Evolutionary conservation across 2,329 filamentous ascomycete species (phyloP).

Genomic region (Beauveria rudraprayagi): DNA sequence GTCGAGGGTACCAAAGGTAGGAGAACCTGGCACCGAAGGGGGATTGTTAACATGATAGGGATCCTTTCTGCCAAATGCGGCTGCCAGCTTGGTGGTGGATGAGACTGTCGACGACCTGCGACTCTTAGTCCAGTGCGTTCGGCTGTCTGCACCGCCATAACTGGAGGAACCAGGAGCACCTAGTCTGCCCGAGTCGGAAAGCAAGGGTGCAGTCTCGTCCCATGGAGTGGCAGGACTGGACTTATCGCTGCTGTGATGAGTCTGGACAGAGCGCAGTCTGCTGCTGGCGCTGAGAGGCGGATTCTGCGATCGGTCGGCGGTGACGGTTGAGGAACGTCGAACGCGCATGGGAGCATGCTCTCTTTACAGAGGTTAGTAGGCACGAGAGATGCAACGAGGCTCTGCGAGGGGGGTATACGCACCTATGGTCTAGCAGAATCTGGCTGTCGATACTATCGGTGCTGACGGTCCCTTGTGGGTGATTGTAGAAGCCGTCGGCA

Average conservation of each 20-base stretch:
- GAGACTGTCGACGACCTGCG: conserved; percentile 44
- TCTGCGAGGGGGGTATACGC: conserved; percentile 17
- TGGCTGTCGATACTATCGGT: conserved; percentile 85
- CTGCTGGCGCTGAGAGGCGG: conserved; percentile 24
- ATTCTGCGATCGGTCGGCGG: conserved; percentile 27
- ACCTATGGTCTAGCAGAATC: conserved; percentile 79
- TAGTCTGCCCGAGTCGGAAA: conserved; percentile 31
- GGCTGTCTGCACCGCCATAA: conserved; percentile 37
- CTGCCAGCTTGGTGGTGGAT: conserved; percentile 36
- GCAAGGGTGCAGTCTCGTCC: conserved; percentile 48
- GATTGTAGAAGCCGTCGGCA: conserved; percentile 40
- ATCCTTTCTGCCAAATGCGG: conserved; percentile 29
- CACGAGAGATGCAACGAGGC: background rate
- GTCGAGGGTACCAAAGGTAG: conserved; percentile 40
- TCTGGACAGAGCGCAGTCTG: conserved; percentile 28
- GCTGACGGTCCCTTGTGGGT: conserved; percentile 56
- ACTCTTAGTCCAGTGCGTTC: conserved; percentile 27
- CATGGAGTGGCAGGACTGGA: conserved; percentile 34
- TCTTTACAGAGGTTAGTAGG: conserved; percentile 27
- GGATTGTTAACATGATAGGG: conserved; percentile 60
- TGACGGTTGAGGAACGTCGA: conserved; percentile 49
- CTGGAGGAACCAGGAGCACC: conserved; percentile 19
- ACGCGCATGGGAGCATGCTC: conserved; percentile 55
- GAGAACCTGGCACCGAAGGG: conserved; percentile 58
- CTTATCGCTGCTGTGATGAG: conserved; percentile 37